A percentile compares a stretch with the other conserved stretches of the same genome.
Conservation (phyloP, 2,329 filamentous ascomycete species). For the Nigrospora osmanthi region DNA sequence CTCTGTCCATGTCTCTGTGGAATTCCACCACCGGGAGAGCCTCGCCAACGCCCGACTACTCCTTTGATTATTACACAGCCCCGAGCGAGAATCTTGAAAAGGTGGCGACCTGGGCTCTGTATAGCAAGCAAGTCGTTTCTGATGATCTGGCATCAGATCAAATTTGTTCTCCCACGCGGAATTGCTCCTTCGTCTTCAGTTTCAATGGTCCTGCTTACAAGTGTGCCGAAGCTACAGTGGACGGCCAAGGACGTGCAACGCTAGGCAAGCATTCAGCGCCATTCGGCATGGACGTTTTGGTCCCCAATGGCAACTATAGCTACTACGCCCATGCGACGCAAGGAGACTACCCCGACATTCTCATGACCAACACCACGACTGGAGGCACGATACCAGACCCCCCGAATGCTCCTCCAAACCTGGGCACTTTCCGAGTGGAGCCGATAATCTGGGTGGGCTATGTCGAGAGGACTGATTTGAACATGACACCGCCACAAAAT, state of each 20-base stretch:
- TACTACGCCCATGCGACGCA: slow-evolving; percentile 22
- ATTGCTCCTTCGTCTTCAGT: slow-evolving; percentile 27
- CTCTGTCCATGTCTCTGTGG: slow-evolving; percentile 10
- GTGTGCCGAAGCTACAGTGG: slow-evolving; percentile 24
- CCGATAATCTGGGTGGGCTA: slow-evolving; percentile 31
- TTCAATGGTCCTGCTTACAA: slow-evolving; percentile 31
- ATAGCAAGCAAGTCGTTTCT: slow-evolving; percentile 11
- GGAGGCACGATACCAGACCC: slow-evolving; percentile 14
- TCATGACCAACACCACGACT: slow-evolving; percentile 16
- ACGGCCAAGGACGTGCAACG: slow-evolving; percentile 13
- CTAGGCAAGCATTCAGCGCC: slow-evolving; percentile 20
- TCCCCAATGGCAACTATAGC: slow-evolving; percentile 22
- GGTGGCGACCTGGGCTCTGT: slow-evolving; percentile 17
- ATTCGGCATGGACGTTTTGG: slow-evolving; percentile 20
- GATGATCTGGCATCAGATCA: slow-evolving; percentile 21
- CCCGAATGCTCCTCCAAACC: slow-evolving; percentile 15
- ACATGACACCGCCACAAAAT: slow-evolving; percentile 12
- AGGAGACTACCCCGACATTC: slow-evolving; percentile 23
- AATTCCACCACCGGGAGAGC: slow-evolving; percentile 16
- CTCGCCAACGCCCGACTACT: slow-evolving; percentile 5
- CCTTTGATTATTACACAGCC: slow-evolving; percentile 23
- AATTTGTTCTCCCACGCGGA: slow-evolving; percentile 27
- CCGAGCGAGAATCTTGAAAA: slow-evolving; percentile 16
- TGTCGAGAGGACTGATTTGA: slow-evolving; percentile 12
- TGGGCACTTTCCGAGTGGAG: slow-evolving; percentile 28